These are phyloP conservation scores for Senecio squalidus DNA, from an alignment of 140 eudicot genomes.

Conservation along the genomic window DNA sequence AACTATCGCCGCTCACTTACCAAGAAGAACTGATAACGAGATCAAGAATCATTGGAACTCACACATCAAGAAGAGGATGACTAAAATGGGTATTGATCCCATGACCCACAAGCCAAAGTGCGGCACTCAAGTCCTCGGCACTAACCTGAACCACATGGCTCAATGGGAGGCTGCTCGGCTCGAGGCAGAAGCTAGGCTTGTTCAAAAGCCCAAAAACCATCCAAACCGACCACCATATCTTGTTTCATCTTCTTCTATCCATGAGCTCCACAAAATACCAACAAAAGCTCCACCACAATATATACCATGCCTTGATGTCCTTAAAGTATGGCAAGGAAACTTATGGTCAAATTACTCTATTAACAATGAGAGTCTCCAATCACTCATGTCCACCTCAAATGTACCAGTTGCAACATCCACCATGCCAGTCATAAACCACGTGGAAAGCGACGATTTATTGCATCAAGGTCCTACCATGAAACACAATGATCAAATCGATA, in stretches of 20 bases:
- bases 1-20: conserved; percentile 58
- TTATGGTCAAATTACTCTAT: conserved; percentile 34
- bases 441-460: conserved; percentile 5
- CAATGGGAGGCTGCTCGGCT: conserved; percentile 84
- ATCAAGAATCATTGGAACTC: conserved; percentile 80
- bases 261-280: conserved; percentile 16
- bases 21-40: conserved; percentile 71
- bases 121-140: conserved; percentile 26
- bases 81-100: conserved; percentile 77
- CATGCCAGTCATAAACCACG: conserved; percentile 6
- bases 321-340: conserved; percentile 48
- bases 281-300: conserved; percentile 15
- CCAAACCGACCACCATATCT: conserved; percentile 24
- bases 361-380: conserved; percentile 39
- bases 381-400: conserved; percentile 26
- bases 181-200: conserved; percentile 76
- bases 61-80: conserved; percentile 58
- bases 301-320: conserved; percentile 43
- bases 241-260: conserved; percentile 10
- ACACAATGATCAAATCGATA: conserved; percentile 6
- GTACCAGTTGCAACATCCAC: conserved; percentile 4
- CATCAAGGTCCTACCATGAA: conserved; percentile 20
- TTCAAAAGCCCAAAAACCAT: conserved; percentile 32
- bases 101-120: conserved; percentile 61
- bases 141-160: conserved; percentile 72